Percentiles rank a stretch among this genome's conserved stretches.
phyloP scores from a whole-genome alignment of 1,284 basidiomycete species.

The Trametes hirsuta region DNA sequence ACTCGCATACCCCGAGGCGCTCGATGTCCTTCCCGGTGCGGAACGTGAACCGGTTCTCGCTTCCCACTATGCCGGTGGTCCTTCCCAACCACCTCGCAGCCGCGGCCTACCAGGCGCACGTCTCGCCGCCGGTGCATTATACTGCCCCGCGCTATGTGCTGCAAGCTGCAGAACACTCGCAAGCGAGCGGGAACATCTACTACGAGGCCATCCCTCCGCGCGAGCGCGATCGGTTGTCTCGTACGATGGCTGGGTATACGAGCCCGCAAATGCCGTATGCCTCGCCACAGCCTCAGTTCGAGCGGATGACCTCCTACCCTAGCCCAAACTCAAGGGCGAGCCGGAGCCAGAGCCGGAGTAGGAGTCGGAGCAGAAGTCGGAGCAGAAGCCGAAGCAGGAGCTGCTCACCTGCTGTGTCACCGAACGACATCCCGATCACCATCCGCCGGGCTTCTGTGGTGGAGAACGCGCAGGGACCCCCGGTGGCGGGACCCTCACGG shows the following conservation, averaged over 20 bases:
- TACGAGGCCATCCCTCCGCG: slow-evolving; percentile 35
- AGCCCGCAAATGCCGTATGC: slow-evolving; percentile 16
- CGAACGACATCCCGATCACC: slow-evolving; percentile 16
- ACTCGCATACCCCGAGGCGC: slow-evolving; percentile 37
- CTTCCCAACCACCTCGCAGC: slow-evolving; percentile 22
- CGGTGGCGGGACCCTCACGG: slow-evolving; percentile 21
- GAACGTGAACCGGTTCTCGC: slow-evolving; percentile 28
- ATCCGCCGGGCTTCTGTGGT: slow-evolving; percentile 16
- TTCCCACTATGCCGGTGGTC: slow-evolving; percentile 30
- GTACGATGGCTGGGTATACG: slow-evolving; percentile 16
- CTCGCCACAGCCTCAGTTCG: slow-evolving; percentile 21
- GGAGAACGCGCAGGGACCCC: slow-evolving; percentile 6
- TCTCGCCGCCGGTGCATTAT: slow-evolving; percentile 27
- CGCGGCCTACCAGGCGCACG: slow-evolving; percentile 26
- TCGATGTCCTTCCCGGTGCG: slow-evolving; percentile 42
- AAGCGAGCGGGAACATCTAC: slow-evolving; percentile 29
- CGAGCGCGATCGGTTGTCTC: slow-evolving; percentile 29
- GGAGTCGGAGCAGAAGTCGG: slow-evolving; percentile 12
- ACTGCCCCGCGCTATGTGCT: slow-evolving; percentile 23
- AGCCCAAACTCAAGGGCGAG: background rate
- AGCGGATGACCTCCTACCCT: slow-evolving; percentile 9
- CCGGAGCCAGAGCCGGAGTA: background rate
- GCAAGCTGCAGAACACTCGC: slow-evolving; percentile 19
- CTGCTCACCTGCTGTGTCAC: slow-evolving; percentile 4
- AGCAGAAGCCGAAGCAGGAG: slow-evolving; percentile 13